Conservation (phyloP, 306 rosid genomes). For the Aeschynomene evenia region DNA sequence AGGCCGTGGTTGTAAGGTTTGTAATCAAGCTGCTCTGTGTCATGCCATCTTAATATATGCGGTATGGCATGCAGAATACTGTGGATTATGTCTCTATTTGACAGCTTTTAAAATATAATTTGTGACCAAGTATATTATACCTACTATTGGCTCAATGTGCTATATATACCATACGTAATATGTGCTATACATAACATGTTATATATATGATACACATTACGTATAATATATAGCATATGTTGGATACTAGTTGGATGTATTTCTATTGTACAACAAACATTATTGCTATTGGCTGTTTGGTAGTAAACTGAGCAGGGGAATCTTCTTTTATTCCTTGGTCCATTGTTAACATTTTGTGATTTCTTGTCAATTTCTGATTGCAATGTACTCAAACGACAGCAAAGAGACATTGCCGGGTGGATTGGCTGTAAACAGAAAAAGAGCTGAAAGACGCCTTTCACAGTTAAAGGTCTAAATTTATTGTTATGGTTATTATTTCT, state of each 20-base stretch:
- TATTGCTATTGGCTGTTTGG: not conserved
- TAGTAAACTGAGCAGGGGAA: constrained; percentile 8
- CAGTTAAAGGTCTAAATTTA: constrained; percentile 70
- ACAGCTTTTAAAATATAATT: not conserved
- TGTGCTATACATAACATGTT: no score
- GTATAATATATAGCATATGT: no score
- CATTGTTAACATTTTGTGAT: constrained; percentile 13
- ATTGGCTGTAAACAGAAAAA: constrained; percentile 77
- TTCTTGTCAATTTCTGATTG: not conserved
- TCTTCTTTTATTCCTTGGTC: not conserved
- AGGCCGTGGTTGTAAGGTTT: constrained; percentile 92
- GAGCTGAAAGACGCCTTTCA: constrained; percentile 71
- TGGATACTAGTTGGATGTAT: no score
- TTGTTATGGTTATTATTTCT: not conserved
- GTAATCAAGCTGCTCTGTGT: constrained; percentile 17
- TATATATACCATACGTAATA: no score
- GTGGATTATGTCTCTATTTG: not conserved
- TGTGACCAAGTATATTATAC: constrained; percentile 4
- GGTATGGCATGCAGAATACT: constrained; percentile 6
- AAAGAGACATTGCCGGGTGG: constrained; percentile 96
- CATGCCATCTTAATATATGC: constrained; percentile 11
- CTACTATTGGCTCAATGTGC: not conserved
- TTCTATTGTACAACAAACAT: no score
- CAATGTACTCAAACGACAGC: constrained; percentile 39
- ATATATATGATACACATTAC: no score